Percentiles rank a stretch among this genome's conserved stretches.
These are phyloP conservation scores for Lipomyces sp. DNA, from an alignment of 805 yeast species.

Conservation along the genomic window DNA sequence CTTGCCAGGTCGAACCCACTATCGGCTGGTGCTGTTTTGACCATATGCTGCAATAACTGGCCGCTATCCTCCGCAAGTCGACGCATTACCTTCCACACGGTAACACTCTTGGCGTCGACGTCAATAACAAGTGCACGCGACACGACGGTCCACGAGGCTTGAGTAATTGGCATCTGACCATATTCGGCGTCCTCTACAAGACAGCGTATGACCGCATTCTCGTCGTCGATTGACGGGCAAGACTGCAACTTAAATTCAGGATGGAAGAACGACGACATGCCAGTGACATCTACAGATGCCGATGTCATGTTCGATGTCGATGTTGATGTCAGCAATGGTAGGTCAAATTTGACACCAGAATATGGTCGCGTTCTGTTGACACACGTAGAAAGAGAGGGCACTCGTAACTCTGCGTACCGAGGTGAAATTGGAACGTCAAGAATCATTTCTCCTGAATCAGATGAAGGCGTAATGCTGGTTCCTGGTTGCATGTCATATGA, in stretches of 20 bases:
- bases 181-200: neutral
- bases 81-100: neutral
- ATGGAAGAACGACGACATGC: neutral
- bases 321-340: neutral
- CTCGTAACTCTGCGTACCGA: neutral
- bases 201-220: neutral
- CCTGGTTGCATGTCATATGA: neutral
- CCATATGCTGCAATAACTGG: neutral
- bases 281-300: neutral
- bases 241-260: neutral
- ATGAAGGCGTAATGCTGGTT: neutral
- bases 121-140: slow-evolving; percentile 1
- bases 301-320: neutral
- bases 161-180: neutral
- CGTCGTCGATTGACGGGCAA: neutral
- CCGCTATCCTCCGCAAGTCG: neutral
- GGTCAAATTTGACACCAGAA: neutral
- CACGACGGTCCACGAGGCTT: neutral
- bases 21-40: neutral
- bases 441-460: neutral
- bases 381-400: neutral
- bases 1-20: neutral
- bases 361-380: neutral
- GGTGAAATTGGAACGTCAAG: neutral
- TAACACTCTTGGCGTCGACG: neutral